Conservation (phyloP, 164 flowering plant genomes). For the Nelumbo lutea region DNA sequence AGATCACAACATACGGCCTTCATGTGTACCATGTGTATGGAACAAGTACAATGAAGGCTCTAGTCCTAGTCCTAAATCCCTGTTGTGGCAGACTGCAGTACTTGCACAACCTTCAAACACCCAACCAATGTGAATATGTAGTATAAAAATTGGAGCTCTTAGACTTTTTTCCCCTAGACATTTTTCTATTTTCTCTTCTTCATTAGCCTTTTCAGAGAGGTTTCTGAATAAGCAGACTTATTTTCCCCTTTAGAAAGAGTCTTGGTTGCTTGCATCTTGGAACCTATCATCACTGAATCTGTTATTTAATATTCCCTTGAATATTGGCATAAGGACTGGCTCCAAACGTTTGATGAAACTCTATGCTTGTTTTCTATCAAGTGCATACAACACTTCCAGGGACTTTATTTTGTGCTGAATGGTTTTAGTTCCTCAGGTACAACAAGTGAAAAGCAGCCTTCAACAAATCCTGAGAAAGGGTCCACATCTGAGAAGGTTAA, state of each 20-base stretch:
- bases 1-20: not conserved
- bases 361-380: not conserved
- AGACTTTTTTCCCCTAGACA: no score
- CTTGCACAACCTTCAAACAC: no score
- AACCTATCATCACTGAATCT: not conserved
- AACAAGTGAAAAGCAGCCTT: constrained; percentile 35
- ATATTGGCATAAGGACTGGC: not conserved
- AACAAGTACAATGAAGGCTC: not conserved
- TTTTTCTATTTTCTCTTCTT: no score
- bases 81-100: no score
- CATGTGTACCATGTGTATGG: not conserved
- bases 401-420: not conserved
- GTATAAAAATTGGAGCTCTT: no score
- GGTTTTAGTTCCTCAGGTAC: constrained; percentile 27
- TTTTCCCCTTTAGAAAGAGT: not conserved
- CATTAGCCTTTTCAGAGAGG: no score
- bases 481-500: constrained; percentile 50
- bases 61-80: not conserved
- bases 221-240: not conserved
- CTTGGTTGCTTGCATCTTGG: not conserved
- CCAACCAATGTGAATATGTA: no score
- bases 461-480: constrained; percentile 39
- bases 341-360: not conserved
- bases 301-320: not conserved
- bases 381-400: not conserved